A percentile compares a stretch with the other conserved stretches of the same genome.
Evolutionary conservation across 1,284 basidiomycete genomes (phyloP).

Genomic region (Inonotus obliquus): DNA sequence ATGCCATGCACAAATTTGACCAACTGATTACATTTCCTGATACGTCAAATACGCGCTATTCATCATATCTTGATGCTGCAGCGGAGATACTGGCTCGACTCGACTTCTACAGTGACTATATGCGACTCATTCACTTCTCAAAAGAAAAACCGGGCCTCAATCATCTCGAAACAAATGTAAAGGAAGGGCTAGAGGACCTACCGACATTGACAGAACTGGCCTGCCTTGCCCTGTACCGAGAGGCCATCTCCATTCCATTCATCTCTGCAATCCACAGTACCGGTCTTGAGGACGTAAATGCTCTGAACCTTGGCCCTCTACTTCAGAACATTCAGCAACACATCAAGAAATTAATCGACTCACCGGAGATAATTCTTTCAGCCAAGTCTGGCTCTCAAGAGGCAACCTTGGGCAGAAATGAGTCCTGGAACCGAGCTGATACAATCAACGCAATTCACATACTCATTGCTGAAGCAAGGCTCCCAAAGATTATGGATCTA

Average conservation of each 20-base stretch:
- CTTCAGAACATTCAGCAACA: slow-evolving; percentile 10
- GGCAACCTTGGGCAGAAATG: background rate
- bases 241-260: slow-evolving; percentile 12
- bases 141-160: slow-evolving; percentile 14
- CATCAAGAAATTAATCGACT: slow-evolving; percentile 1
- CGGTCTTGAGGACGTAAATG: slow-evolving; percentile 3
- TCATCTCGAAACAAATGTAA: slow-evolving; percentile 18
- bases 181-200: slow-evolving; percentile 7
- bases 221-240: slow-evolving; percentile 15
- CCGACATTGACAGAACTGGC: slow-evolving; percentile 17
- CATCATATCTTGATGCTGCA: background rate
- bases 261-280: background rate
- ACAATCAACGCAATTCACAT: background rate
- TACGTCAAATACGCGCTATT: slow-evolving; percentile 3
- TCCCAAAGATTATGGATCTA: background rate
- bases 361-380: slow-evolving; percentile 11
- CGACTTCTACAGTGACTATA: background rate
- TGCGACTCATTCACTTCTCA: background rate
- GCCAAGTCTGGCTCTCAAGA: background rate
- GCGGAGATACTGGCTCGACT: background rate
- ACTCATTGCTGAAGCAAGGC: background rate
- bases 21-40: slow-evolving; percentile 12
- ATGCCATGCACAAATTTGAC: slow-evolving; percentile 18
- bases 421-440: background rate
- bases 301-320: slow-evolving; percentile 10